These are phyloP conservation scores for Tolypocladium paradoxum DNA, from an alignment of 2,329 filamentous ascomycete species.

Conservation along the genomic window DNA sequence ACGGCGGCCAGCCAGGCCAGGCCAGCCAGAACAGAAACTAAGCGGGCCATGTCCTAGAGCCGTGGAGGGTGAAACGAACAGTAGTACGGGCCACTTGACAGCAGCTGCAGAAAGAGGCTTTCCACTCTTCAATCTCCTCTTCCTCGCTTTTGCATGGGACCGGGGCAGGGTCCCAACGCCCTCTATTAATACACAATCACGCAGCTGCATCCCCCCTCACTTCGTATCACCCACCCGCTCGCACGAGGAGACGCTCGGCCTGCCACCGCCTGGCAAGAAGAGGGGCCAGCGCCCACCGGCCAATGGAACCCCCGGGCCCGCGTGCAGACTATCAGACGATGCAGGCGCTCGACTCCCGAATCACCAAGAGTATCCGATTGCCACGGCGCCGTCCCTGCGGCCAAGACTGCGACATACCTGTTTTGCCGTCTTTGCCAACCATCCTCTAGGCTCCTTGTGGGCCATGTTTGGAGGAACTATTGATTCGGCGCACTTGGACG, in stretches of 20 bases:
- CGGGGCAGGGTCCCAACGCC: neutral
- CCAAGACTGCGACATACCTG: neutral
- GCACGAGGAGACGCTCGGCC: neutral
- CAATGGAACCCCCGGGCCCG: neutral
- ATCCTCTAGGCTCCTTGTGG: neutral
- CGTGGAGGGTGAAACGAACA: neutral
- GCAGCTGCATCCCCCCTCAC: neutral
- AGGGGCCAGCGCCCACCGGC: neutral
- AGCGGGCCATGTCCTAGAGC: conserved; percentile 7
- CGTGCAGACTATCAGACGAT: neutral
- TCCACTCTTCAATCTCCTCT: neutral
- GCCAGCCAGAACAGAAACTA: conserved; percentile 9
- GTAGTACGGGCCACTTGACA: neutral
- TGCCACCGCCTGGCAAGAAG: neutral
- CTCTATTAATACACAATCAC: neutral
- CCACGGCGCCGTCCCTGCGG: neutral
- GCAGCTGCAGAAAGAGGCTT: neutral
- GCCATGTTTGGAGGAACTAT: neutral
- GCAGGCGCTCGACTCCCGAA: neutral
- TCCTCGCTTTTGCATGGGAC: neutral
- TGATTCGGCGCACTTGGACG: neutral
- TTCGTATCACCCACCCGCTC: neutral
- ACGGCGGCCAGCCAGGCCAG: conserved; percentile 3
- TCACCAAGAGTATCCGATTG: neutral
- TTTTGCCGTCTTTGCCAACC: neutral